A percentile compares a stretch with the other conserved stretches of the same genome.
Evolutionary conservation across 495 filamentous ascomycete species (phyloP).

Genomic region (Daldinia caldariorum): DNA sequence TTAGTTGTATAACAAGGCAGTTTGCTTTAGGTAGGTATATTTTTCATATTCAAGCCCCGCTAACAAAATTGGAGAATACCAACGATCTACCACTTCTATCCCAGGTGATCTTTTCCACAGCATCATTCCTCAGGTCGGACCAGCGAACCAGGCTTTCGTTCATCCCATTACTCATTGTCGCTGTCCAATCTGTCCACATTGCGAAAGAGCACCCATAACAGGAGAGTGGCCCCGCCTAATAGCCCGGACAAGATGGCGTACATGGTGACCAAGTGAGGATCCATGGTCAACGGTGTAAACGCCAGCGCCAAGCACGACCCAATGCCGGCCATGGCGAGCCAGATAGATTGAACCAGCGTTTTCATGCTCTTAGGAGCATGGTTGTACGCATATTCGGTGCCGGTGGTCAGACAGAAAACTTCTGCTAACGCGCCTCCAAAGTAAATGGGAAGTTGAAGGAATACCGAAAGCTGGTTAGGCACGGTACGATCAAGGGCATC

Average conservation of each 20-base stretch:
- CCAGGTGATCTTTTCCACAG: background rate
- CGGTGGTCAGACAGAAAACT: slow-evolving; percentile 55
- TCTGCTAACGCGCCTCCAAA: slow-evolving; percentile 52
- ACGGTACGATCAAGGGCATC: slow-evolving; percentile 28
- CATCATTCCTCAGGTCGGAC: background rate
- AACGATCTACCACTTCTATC: background rate
- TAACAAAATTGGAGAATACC: background rate
- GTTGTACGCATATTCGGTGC: slow-evolving; percentile 64
- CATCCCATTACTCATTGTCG: slow-evolving; percentile 14
- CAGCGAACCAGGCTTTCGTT: background rate
- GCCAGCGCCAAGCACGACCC: slow-evolving; percentile 56
- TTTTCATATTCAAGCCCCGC: background rate
- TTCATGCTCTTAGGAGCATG: slow-evolving; percentile 55
- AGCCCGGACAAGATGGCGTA: slow-evolving; percentile 54
- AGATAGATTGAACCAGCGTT: slow-evolving; percentile 47
- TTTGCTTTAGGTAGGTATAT: no score
- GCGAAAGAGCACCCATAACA: slow-evolving; percentile 25
- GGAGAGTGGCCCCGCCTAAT: slow-evolving; percentile 17
- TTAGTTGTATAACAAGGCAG: no score
- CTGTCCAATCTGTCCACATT: slow-evolving; percentile 15
- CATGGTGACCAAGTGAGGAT: slow-evolving; percentile 59
- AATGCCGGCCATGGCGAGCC: slow-evolving; percentile 54
- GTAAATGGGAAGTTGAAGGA: slow-evolving; percentile 55
- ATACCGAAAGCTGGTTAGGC: slow-evolving; percentile 54
- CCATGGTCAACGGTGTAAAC: slow-evolving; percentile 52